Conservation (phyloP, 2,329 filamentous ascomycete genomes). For the Trichoderma afroharzianum region DNA sequence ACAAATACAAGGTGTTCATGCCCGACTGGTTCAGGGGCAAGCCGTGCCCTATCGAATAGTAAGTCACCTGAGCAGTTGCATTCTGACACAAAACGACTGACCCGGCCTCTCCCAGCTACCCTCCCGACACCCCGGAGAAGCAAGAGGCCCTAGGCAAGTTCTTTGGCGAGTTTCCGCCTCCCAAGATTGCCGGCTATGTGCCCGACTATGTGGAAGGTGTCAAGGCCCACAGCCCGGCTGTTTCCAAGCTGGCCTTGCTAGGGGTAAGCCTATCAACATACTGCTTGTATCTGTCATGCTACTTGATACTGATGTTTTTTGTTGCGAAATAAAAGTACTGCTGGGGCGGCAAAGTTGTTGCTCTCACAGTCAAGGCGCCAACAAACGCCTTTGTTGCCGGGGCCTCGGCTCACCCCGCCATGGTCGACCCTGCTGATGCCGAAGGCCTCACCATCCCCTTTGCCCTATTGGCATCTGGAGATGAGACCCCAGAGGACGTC, state of each 20-base stretch:
- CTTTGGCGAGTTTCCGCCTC: slow-evolving; percentile 50
- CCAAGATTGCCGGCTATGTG: slow-evolving; percentile 45
- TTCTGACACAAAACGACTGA: not conserved
- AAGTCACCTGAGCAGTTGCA: slow-evolving; percentile 1
- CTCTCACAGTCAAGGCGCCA: slow-evolving; percentile 46
- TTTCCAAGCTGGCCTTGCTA: slow-evolving; percentile 58
- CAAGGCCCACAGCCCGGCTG: slow-evolving; percentile 47
- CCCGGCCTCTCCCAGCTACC: slow-evolving; percentile 46
- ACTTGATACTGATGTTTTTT: not conserved
- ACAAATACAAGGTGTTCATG: slow-evolving; percentile 81
- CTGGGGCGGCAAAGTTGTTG: slow-evolving; percentile 68
- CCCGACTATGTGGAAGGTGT: slow-evolving; percentile 55
- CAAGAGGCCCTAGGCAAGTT: slow-evolving; percentile 55
- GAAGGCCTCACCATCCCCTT: slow-evolving; percentile 58
- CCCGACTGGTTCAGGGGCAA: slow-evolving; percentile 86
- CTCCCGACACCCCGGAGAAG: slow-evolving; percentile 62
- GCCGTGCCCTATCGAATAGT: slow-evolving; percentile 55
- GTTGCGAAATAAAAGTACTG: slow-evolving; percentile 46
- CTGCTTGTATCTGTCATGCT: not conserved
- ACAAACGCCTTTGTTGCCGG: slow-evolving; percentile 54
- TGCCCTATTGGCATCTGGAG: slow-evolving; percentile 61
- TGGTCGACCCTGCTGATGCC: slow-evolving; percentile 62
- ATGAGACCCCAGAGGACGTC: slow-evolving; percentile 55
- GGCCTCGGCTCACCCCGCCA: slow-evolving; percentile 56
- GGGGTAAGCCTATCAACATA: slow-evolving; percentile 46